Evolutionary conservation across 2,329 filamentous ascomycete species (phyloP), one percentile per base, ranked within the genome.

Genomic region (Escovopsis sp.): DNA sequence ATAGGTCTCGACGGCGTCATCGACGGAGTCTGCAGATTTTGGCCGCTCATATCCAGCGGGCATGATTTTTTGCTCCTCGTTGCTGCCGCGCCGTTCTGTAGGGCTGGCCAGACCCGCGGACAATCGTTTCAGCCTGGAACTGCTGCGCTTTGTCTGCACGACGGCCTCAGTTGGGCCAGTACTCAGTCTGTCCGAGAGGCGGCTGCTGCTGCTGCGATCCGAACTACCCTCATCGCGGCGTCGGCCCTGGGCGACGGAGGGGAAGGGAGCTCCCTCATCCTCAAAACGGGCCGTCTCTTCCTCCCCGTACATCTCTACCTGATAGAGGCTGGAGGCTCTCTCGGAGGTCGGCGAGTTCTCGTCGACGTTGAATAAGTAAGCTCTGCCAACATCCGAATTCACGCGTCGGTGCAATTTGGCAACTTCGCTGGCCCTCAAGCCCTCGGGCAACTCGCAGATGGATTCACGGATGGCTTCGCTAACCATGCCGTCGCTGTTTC

Each of bases 1-100:
- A 55, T 94, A 98, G 2, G 80, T 76, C 43, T 87, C 78, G 1
- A 98, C 87, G 1, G 86, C 85, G 53, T 88, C 75, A 50, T 95
- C 88, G 35, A 96, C 76, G 1, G 88, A 93, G 60, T 95, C 88
- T 7, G 81, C 73, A 43, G 85, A 94, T 12, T 70, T 72, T 1
- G 84, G 84, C 9, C 85, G 73, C 51, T 87, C 84, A 45, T 86
- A 81, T 1, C 72, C 68, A 12, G 72, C 61, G 1, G 71, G 60
- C 29, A 54, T 51, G 11, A 49, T 53, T 44, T 31, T 54, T 15
- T 46, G 34, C 0, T 54, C 50, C 5, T 61, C 59, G 5, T 55
- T 50, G 0, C 52, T 51, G 1, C 50, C 45, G 11, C 53, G 50
- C 24, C 52, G 55, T 27, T 47, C 44, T 30, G 51, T 51, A 16